Evolutionary conservation across 352 stramenopile genomes (phyloP).

Genomic region (Globisporangium spinosum): DNA sequence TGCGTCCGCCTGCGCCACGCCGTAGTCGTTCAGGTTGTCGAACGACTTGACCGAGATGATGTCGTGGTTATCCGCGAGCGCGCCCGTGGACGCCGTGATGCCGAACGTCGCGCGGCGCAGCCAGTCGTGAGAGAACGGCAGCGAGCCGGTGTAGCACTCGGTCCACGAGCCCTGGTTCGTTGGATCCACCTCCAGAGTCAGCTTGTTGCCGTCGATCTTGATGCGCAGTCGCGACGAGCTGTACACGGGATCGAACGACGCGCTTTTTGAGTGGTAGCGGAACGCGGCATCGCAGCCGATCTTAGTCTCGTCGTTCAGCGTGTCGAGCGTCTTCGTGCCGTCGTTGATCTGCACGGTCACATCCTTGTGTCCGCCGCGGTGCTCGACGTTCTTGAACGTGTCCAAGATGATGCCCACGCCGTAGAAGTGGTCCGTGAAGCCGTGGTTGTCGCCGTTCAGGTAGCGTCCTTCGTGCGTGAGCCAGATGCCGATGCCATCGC

Average conservation of each 20-base stretch:
- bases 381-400: slow-evolving; percentile 79
- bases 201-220: slow-evolving; percentile 46
- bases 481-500: slow-evolving; percentile 73
- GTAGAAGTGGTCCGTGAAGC: slow-evolving; percentile 66
- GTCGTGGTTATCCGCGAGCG: slow-evolving; percentile 83
- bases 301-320: slow-evolving; percentile 69
- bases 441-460: slow-evolving; percentile 67
- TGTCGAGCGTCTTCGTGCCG: slow-evolving; percentile 62
- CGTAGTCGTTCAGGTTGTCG: slow-evolving; percentile 54
- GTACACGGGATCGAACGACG: slow-evolving; percentile 66
- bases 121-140: slow-evolving; percentile 71
- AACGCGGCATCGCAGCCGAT: slow-evolving; percentile 73
- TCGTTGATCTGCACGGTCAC: slow-evolving; percentile 79
- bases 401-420: slow-evolving; percentile 74
- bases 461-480: slow-evolving; percentile 55
- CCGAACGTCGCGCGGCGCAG: slow-evolving; percentile 57
- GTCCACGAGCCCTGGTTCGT: slow-evolving; percentile 51
- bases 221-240: slow-evolving; percentile 65
- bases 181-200: slow-evolving; percentile 65
- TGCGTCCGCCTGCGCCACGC: slow-evolving; percentile 50
- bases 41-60: slow-evolving; percentile 65
- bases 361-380: slow-evolving; percentile 77
- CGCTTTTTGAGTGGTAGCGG: slow-evolving; percentile 71
- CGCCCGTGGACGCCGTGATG: slow-evolving; percentile 72
- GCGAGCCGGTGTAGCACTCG: slow-evolving; percentile 57